Evolutionary conservation across 83 land plant genomes (phyloP).

Genomic region (Thuja plicata): DNA sequence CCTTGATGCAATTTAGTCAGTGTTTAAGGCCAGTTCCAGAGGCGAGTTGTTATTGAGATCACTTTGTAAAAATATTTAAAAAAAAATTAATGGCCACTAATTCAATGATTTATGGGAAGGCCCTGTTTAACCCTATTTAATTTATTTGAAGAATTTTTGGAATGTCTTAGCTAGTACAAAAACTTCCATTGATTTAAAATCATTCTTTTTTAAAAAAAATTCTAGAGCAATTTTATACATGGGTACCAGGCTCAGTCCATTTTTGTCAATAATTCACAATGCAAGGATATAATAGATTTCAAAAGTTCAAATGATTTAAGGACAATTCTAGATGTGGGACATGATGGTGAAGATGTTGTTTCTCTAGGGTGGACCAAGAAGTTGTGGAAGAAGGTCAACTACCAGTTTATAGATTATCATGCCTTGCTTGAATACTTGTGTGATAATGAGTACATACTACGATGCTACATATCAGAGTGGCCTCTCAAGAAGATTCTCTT

Average conservation of each 20-base stretch:
- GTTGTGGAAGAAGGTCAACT: conserved; percentile 18
- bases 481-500: conserved; percentile 36
- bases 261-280: not conserved
- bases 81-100: too few relatives aligned
- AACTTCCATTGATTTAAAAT: not conserved
- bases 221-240: not conserved
- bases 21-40: too few relatives aligned
- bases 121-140: too few relatives aligned
- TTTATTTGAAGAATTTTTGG: too few relatives aligned
- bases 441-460: conserved; percentile 49
- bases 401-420: conserved; percentile 36
- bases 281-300: not conserved
- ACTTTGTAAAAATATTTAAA: too few relatives aligned
- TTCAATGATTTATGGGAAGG: too few relatives aligned
- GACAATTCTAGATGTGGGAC: not conserved
- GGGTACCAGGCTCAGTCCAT: not conserved
- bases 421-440: conserved; percentile 36
- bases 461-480: conserved; percentile 46
- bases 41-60: too few relatives aligned
- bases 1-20: too few relatives aligned
- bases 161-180: not conserved
- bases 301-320: not conserved
- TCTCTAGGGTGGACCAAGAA: not conserved
- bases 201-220: too few relatives aligned
- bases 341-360: not conserved